Evolutionary conservation across 352 stramenopile genomes (phyloP).

Genomic region (Hyaloperonospora brassicae): DNA sequence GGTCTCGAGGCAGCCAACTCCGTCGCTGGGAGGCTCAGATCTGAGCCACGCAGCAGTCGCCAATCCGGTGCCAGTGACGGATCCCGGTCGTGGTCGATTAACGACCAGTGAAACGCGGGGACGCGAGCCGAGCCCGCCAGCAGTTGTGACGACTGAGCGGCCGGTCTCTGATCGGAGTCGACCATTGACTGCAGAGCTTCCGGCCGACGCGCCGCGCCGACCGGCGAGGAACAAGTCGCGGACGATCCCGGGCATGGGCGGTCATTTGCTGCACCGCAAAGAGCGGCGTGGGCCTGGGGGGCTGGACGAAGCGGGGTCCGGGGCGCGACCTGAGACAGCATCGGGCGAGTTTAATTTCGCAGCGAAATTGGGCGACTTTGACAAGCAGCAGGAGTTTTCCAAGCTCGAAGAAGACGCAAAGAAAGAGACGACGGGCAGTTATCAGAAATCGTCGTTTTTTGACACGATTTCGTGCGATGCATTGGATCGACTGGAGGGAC

Average conservation of each 20-base stretch:
- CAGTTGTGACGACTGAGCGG: no score
- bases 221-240: constrained; percentile 19
- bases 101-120: no score
- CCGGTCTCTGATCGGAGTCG: no score
- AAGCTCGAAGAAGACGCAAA: constrained; percentile 43
- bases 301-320: constrained; percentile 4
- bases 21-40: not conserved
- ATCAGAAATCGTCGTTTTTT: constrained; percentile 88
- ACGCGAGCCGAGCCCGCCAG: no score
- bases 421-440: constrained; percentile 48
- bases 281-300: constrained; percentile 52
- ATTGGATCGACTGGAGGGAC: constrained; percentile 70
- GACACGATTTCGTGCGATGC: constrained; percentile 87
- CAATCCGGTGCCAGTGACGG: no score
- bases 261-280: constrained; percentile 71
- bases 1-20: constrained; percentile 30
- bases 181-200: not conserved
- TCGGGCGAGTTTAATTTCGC: constrained; percentile 71
- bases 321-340: constrained; percentile 15
- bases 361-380: constrained; percentile 49
- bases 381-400: constrained; percentile 75
- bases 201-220: constrained; percentile 10
- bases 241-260: constrained; percentile 78
- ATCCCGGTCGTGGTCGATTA: no score
- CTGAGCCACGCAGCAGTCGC: not conserved